Percentiles rank a stretch among this genome's conserved stretches.
Conservation (phyloP, 106 monocot genomes). For the Phalaenopsis equestris region DNA sequence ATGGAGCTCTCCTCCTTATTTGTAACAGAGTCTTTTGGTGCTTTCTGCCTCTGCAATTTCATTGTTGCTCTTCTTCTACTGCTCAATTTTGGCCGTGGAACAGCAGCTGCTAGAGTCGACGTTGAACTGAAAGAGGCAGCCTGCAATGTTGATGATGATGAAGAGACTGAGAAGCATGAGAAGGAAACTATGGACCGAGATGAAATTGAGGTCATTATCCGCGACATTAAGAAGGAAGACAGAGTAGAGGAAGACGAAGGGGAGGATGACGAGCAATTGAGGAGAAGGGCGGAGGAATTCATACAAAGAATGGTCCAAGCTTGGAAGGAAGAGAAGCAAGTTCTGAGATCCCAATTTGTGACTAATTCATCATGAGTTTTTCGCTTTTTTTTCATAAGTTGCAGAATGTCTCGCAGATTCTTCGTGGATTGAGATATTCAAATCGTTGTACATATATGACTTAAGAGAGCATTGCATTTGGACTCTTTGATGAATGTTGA, state of each 20-base stretch:
- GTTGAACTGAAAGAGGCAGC: not conserved
- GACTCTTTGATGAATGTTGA: too few species aligned
- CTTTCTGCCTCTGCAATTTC: conserved; percentile 4
- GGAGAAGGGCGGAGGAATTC: conserved; percentile 1
- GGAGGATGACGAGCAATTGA: not conserved
- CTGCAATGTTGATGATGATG: not conserved
- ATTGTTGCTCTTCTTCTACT: conserved; percentile 4
- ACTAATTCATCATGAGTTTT: not conserved
- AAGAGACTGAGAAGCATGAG: not conserved
- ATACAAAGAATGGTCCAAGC: conserved; percentile 3
- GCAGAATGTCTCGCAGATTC: not conserved
- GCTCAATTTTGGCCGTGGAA: not conserved
- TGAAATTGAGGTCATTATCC: not conserved
- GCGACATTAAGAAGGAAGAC: not conserved
- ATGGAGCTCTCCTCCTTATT: not conserved
- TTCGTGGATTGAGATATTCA: not conserved
- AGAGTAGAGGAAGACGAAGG: not conserved
- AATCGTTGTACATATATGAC: not conserved
- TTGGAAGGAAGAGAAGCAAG: too few species aligned
- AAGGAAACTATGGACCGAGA: not conserved
- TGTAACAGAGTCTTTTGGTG: not conserved
- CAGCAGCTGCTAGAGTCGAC: not conserved
- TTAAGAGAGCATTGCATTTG: too few species aligned
- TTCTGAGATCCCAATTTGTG: too few species aligned
- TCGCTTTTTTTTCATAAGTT: not conserved